A percentile compares a stretch with the other conserved stretches of the same genome.
phyloP scores from a whole-genome alignment of 169 alveolate species.

The Babesia sp. region DNA sequence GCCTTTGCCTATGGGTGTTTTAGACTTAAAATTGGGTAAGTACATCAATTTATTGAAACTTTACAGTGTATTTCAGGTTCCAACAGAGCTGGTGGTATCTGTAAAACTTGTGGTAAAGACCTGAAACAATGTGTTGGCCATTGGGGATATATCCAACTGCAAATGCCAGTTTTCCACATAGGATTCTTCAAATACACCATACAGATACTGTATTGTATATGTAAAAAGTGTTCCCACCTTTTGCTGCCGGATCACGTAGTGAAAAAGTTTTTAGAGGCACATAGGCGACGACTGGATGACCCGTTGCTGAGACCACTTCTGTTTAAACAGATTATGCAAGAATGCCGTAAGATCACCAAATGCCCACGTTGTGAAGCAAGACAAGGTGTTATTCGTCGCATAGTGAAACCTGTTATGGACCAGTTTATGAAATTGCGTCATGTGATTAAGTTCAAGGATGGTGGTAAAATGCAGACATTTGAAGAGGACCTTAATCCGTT shows the following conservation, averaged over 20 bases:
- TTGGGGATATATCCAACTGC: constrained; percentile 93
- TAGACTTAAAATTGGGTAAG: constrained; percentile 73
- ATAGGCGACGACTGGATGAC: constrained; percentile 67
- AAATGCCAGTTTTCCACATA: constrained; percentile 96
- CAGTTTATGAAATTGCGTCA: constrained; percentile 87
- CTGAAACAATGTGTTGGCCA: constrained; percentile 96
- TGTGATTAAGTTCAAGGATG: constrained; percentile 73
- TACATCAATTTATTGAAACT: neutral
- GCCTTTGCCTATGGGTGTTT: constrained; percentile 81
- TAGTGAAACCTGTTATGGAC: constrained; percentile 83
- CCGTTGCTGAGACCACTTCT: constrained; percentile 75
- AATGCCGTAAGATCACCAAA: constrained; percentile 78
- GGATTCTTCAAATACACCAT: constrained; percentile 95
- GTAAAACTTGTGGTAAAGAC: constrained; percentile 89
- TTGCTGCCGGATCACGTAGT: constrained; percentile 81
- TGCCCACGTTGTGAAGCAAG: constrained; percentile 84
- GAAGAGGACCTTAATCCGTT: constrained; percentile 91
- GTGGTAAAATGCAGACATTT: constrained; percentile 74
- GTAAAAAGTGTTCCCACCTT: constrained; percentile 90
- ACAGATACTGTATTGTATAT: constrained; percentile 87
- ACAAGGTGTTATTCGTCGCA: constrained; percentile 83
- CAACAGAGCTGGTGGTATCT: constrained; percentile 70
- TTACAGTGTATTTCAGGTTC: constrained; percentile 50
- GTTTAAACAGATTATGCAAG: constrained; percentile 80
- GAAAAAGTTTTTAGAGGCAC: constrained; percentile 69